Conservation (phyloP, 2,329 filamentous ascomycete genomes). For the Chaetomiaceae sp. region DNA sequence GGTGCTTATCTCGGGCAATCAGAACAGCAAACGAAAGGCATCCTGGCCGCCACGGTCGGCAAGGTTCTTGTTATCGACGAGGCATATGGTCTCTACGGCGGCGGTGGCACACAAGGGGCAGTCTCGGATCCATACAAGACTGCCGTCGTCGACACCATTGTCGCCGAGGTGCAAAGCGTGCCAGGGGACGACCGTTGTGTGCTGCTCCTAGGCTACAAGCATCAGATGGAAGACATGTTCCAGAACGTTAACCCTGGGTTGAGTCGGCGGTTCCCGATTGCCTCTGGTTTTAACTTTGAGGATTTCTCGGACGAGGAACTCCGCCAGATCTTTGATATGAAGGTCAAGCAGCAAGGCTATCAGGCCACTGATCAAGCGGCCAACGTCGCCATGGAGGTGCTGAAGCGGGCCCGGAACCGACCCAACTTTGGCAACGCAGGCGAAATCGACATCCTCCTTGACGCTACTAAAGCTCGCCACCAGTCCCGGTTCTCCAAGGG, state of each 20-base stretch:
- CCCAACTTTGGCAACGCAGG: conserved; percentile 69
- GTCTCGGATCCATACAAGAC: conserved; percentile 47
- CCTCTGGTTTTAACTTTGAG: conserved; percentile 62
- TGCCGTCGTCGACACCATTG: conserved; percentile 68
- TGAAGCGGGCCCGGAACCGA: conserved; percentile 57
- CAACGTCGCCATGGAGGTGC: conserved; percentile 53
- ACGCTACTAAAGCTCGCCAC: conserved; percentile 47
- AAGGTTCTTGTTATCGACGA: conserved; percentile 81
- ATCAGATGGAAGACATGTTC: conserved; percentile 68
- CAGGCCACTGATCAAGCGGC: conserved; percentile 48
- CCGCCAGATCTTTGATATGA: conserved; percentile 55
- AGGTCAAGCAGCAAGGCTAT: conserved; percentile 55
- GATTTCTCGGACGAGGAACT: conserved; percentile 62
- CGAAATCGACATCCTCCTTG: conserved; percentile 67
- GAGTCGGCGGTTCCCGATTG: conserved; percentile 59
- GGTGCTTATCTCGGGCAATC: conserved; percentile 60
- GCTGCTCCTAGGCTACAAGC: conserved; percentile 64
- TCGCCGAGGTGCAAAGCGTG: conserved; percentile 65
- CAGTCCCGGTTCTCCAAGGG: conserved; percentile 29
- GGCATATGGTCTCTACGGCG: conserved; percentile 61
- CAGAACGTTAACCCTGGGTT: conserved; percentile 70
- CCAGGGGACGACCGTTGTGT: conserved; percentile 70
- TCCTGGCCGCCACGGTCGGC: conserved; percentile 60
- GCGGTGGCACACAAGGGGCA: conserved; percentile 30
- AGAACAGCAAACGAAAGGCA: conserved; percentile 67